phyloP scores from a whole-genome alignment of 345 rosid genomes.

The Salix brachista region DNA sequence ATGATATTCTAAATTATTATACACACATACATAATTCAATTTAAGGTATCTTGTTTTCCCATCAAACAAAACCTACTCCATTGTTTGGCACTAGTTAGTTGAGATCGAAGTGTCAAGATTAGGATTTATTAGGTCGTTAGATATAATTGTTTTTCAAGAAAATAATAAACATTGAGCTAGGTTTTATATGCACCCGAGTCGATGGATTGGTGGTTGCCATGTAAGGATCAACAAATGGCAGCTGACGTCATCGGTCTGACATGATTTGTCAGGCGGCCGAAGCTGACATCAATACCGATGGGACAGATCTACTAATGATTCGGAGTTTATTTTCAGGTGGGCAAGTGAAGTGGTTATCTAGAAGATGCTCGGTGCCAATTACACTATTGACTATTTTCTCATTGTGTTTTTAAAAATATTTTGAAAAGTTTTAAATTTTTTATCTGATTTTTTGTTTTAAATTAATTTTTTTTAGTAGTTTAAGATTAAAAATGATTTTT shows the following conservation, averaged over 20 bases:
- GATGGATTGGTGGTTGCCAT: constrained; percentile 14
- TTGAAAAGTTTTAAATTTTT: too few species aligned
- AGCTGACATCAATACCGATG: not conserved
- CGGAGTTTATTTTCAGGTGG: not conserved
- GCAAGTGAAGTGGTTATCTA: not conserved
- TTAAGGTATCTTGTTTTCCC: not conserved
- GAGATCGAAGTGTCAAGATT: constrained; percentile 7
- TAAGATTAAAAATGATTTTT: too few species aligned
- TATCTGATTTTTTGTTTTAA: too few species aligned
- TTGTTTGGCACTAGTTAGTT: constrained; percentile 9
- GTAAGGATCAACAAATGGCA: constrained; percentile 7
- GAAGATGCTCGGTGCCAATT: not conserved
- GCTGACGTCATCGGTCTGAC: constrained; percentile 9
- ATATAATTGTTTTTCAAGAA: not conserved
- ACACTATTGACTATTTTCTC: not conserved
- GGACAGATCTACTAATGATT: not conserved
- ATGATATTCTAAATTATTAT: too few species aligned
- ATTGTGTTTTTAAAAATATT: too few species aligned
- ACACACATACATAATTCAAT: too few species aligned
- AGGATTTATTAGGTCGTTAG: constrained; percentile 6
- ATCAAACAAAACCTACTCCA: not conserved
- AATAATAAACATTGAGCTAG: not conserved
- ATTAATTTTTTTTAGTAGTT: too few species aligned
- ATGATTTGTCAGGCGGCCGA: constrained; percentile 11
- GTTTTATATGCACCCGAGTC: not conserved